Percentiles rank a stretch among this genome's conserved stretches.
Conservation (phyloP, 2,329 filamentous ascomycete genomes). For the Ilyonectria destructans region DNA sequence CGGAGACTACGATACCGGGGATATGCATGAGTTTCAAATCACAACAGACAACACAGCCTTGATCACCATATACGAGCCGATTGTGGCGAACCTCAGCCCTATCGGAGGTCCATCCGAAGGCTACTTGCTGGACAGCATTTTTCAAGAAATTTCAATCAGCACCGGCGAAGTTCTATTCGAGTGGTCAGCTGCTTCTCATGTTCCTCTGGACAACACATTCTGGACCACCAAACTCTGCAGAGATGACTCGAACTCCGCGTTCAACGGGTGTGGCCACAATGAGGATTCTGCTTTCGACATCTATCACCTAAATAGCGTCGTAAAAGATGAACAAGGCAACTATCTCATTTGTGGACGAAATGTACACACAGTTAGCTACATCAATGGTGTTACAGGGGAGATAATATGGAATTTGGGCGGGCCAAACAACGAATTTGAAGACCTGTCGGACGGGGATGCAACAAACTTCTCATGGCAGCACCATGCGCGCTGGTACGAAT, state of each 20-base stretch:
- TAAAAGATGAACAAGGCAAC: conserved; percentile 4
- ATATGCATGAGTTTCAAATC: conserved; percentile 16
- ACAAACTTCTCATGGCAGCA: conserved; percentile 18
- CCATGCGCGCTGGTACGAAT: conserved; percentile 6
- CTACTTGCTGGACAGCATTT: conserved; percentile 16
- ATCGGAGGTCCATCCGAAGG: conserved; percentile 13
- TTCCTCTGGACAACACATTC: conserved; percentile 1
- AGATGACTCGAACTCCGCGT: conserved; percentile 6
- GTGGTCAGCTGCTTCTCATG: conserved; percentile 4
- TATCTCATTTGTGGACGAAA: conserved; percentile 4
- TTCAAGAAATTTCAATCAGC: conserved; percentile 10
- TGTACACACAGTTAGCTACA: conserved; percentile 9
- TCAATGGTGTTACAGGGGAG: conserved; percentile 1
- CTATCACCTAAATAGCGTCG: conserved; percentile 12
- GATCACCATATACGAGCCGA: conserved; percentile 13
- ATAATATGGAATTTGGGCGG: conserved; percentile 15
- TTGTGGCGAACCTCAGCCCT: neutral
- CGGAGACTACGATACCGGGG: conserved; percentile 5
- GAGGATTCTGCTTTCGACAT: conserved; percentile 12
- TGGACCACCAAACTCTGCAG: neutral
- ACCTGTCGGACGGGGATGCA: conserved; percentile 5
- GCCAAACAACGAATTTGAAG: conserved; percentile 6
- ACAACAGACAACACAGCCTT: conserved; percentile 14
- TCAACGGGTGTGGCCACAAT: conserved; percentile 9
- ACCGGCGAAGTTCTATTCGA: conserved; percentile 10